Evolutionary conservation across 108 stramenopile species (phyloP), one percentile per base, ranked within the genome.

Genomic region (Thalassiosira profunda): DNA sequence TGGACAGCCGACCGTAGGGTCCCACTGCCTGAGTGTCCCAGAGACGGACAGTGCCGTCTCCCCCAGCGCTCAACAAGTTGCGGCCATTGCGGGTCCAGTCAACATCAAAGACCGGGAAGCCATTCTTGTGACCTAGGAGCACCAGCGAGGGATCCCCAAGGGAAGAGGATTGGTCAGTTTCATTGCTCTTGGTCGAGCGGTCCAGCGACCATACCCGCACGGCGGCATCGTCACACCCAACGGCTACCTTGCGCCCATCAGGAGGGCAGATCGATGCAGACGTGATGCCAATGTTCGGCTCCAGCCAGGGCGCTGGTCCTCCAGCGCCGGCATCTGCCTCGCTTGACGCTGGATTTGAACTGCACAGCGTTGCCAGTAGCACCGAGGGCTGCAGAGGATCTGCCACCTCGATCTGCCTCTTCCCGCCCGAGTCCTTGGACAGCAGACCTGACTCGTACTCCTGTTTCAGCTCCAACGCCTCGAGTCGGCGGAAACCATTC

Each of bases 21-120:
- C 92, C 93, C 18, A 87, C 83, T 2, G 89, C 86, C 69, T 79
- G 61, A 1, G 93, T 92, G 70, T 96, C 96, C 96, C 96, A 96
- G 35, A 96, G 63, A 10, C 93, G 74, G 33, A 91, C 67, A 7
- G 91, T 78, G 4, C 96, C 96, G 73, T 96, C 93, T 6, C 90
- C 93, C 37, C 91, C 96, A 0, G 90, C 90, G 76, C 91, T 92
- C 18, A 96, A 63, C 46, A 94, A 70, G 33, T 79, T 78, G 2
- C 91, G 82, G 43, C 90, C 90, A 74, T 93, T 92, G 17, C 86
- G 63, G 28, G 87, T 91, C 96, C 96, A 96, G 64, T 83, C 78
- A 6, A 94, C 72, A 69, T 91, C 93, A 80, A 92, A 96, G 4
- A 96, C 90, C 9, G 93, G 93, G 55, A 92, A 91, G 26, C 90